These are phyloP conservation scores for Quillaja saponaria DNA, from an alignment of 306 rosid genomes.

Conservation along the genomic window DNA sequence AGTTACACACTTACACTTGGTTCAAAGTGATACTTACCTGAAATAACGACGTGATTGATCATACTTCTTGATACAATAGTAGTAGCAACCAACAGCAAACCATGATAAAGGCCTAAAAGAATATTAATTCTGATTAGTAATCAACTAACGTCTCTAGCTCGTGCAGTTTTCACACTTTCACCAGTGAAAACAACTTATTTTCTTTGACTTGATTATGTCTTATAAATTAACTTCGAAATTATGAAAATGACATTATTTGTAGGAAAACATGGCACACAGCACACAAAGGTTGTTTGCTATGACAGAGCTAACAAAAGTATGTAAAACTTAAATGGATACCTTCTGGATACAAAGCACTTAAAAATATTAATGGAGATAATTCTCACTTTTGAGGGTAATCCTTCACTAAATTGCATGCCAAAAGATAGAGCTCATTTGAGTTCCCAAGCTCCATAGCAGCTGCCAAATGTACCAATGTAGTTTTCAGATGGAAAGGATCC, in stretches of 20 bases:
- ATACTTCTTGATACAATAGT: constrained; percentile 90
- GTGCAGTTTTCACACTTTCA: too few species aligned
- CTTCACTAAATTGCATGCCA: constrained; percentile 95
- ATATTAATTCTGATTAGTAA: constrained; percentile 24
- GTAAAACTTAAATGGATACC: not conserved
- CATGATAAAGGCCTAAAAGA: constrained; percentile 83
- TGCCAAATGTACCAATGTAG: constrained; percentile 89
- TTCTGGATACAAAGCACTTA: not conserved
- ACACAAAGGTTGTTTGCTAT: not conserved
- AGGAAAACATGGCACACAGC: constrained; percentile 1
- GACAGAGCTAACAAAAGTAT: too few species aligned
- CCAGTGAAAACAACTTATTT: not conserved
- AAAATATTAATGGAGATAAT: constrained; percentile 9
- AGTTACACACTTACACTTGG: not conserved
- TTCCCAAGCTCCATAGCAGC: constrained; percentile 97
- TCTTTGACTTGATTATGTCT: not conserved
- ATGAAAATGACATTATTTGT: not conserved
- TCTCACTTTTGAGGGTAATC: constrained; percentile 95
- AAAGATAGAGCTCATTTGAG: constrained; percentile 92
- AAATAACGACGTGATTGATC: constrained; percentile 88
- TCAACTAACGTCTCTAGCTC: not conserved
- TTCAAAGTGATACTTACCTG: constrained; percentile 51
- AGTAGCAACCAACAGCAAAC: constrained; percentile 99
- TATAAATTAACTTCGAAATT: not conserved
- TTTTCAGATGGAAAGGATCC: constrained; percentile 90